A percentile compares a stretch with the other conserved stretches of the same genome.
These are phyloP conservation scores for Penicillium paneum DNA, from an alignment of 2,329 filamentous ascomycete genomes.

Conservation along the genomic window DNA sequence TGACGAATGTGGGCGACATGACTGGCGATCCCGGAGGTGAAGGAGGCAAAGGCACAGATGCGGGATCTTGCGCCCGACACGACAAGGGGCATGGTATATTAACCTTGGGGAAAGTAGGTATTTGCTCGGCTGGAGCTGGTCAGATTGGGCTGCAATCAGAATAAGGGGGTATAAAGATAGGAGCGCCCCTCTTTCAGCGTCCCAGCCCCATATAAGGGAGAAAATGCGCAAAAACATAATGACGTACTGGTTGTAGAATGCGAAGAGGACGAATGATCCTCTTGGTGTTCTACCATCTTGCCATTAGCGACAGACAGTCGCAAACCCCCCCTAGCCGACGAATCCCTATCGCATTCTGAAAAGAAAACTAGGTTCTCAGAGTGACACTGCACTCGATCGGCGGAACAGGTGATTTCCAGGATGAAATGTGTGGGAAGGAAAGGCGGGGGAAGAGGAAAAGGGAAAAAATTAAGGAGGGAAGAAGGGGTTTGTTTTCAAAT, in stretches of 20 bases:
- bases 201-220: slow-evolving; percentile 9
- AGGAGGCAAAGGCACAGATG: slow-evolving; percentile 25
- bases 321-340: slow-evolving; percentile 36
- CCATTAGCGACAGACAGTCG: slow-evolving; percentile 35
- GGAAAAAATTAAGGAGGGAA: slow-evolving; percentile 3
- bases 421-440: slow-evolving; percentile 10
- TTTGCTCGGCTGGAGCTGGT: slow-evolving; percentile 30
- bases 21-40: slow-evolving; percentile 12
- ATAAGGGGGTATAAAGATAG: slow-evolving; percentile 7
- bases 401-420: slow-evolving; percentile 16
- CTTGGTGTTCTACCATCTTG: slow-evolving; percentile 44
- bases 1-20: slow-evolving; percentile 5
- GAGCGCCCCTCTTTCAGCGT: not conserved
- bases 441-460: not conserved
- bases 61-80: slow-evolving; percentile 24
- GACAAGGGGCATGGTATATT: slow-evolving; percentile 36
- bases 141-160: slow-evolving; percentile 21
- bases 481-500: slow-evolving; percentile 4
- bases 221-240: slow-evolving; percentile 2
- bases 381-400: slow-evolving; percentile 15
- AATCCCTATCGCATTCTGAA: slow-evolving; percentile 41
- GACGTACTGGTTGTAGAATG: slow-evolving; percentile 39
- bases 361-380: slow-evolving; percentile 21
- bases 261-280: slow-evolving; percentile 30
- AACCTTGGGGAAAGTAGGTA: slow-evolving; percentile 28